Conservation (phyloP, 495 filamentous ascomycete genomes). For the Paragyromitra xinjiangensis region DNA sequence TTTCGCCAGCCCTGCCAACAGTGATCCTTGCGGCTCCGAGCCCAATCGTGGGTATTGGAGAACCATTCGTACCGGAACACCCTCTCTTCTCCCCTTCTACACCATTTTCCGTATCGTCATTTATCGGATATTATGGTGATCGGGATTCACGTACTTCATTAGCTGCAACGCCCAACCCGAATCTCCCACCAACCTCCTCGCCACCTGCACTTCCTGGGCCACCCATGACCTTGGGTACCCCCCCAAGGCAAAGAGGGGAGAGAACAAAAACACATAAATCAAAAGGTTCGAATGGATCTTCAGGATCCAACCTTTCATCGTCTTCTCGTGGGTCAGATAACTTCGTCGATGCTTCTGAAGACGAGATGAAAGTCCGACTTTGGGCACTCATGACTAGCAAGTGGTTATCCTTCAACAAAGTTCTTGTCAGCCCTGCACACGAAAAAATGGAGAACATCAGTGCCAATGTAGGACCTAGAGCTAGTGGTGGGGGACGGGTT, state of each 20-base stretch:
- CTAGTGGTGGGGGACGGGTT: conserved; percentile 69
- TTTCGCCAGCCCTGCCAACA: conserved; percentile 53
- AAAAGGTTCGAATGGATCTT: conserved; percentile 49
- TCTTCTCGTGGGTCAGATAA: conserved; percentile 43
- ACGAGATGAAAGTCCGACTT: conserved; percentile 56
- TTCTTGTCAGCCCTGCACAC: conserved; percentile 92
- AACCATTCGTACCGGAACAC: conserved; percentile 31
- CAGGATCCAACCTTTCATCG: conserved; percentile 44
- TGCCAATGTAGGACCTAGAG: conserved; percentile 62
- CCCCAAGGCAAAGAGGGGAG: conserved; percentile 15
- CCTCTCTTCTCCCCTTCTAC: conserved; percentile 61
- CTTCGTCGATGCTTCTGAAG: conserved; percentile 45
- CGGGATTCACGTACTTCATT: conserved; percentile 51
- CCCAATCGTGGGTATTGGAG: conserved; percentile 49
- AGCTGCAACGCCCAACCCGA: conserved; percentile 59
- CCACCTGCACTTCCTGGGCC: conserved; percentile 61
- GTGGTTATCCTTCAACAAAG: conserved; percentile 94
- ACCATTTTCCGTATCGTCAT: conserved; percentile 62
- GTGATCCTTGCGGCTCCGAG: conserved; percentile 60
- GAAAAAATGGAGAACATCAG: conserved; percentile 70
- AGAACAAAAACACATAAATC: conserved; percentile 40
- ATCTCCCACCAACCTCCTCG: conserved; percentile 61
- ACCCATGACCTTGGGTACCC: conserved; percentile 20
- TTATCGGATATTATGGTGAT: conserved; percentile 55
- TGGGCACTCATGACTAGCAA: conserved; percentile 75